These are phyloP conservation scores for Kwoniella shandongensis DNA, from an alignment of 768 basidiomycete species.

Conservation along the genomic window DNA sequence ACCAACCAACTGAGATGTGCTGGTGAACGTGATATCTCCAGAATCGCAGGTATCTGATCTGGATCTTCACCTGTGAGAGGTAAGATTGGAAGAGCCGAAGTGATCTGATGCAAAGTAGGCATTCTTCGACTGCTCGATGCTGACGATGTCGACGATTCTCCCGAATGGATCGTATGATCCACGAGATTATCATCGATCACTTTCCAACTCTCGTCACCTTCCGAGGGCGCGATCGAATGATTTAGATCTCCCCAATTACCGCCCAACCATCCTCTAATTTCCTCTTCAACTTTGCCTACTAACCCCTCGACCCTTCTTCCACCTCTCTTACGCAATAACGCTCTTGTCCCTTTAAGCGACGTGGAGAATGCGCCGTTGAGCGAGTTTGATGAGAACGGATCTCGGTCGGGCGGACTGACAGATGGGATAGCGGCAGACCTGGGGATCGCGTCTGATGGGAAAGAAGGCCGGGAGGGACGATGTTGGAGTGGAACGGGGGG, in stretches of 20 bases:
- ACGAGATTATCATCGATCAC: slow-evolving; percentile 24
- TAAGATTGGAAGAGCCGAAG: slow-evolving; percentile 16
- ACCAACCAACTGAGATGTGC: slow-evolving; percentile 50
- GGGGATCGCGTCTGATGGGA: slow-evolving; percentile 32
- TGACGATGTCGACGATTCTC: not conserved
- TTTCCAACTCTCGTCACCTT: slow-evolving; percentile 12
- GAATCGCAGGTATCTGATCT: slow-evolving; percentile 28
- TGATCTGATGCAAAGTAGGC: slow-evolving; percentile 31
- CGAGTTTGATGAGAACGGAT: slow-evolving; percentile 32
- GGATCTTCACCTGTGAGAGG: not conserved
- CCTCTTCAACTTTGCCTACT: slow-evolving; percentile 33
- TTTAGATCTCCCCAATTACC: slow-evolving; percentile 11
- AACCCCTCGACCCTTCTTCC: slow-evolving; percentile 45
- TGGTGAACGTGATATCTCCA: slow-evolving; percentile 46
- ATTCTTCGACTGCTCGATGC: slow-evolving; percentile 15
- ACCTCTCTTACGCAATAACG: slow-evolving; percentile 37
- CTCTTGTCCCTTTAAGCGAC: slow-evolving; percentile 47
- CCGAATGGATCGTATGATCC: slow-evolving; percentile 2
- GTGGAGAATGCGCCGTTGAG: slow-evolving; percentile 41
- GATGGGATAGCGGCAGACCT: slow-evolving; percentile 35
- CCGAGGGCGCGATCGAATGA: not conserved
- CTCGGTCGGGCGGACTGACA: slow-evolving; percentile 1
- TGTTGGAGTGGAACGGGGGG: slow-evolving; percentile 42
- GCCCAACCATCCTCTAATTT: slow-evolving; percentile 45
- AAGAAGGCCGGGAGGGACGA: slow-evolving; percentile 29